phyloP scores from a whole-genome alignment of 2,329 filamentous ascomycete genomes.

The Talaromyces sp. region DNA sequence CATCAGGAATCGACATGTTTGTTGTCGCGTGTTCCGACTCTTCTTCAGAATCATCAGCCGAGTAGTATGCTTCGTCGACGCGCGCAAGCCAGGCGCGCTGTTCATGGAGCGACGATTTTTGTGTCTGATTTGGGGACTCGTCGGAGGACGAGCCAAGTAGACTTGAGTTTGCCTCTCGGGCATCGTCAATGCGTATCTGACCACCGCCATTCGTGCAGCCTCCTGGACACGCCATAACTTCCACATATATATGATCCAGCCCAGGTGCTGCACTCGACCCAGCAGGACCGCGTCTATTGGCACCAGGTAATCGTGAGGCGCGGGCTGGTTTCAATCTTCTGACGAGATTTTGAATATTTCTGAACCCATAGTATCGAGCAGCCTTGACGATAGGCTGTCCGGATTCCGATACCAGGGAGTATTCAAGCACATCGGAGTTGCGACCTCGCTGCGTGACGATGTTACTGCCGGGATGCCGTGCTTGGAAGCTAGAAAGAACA shows the following conservation, averaged over 20 bases:
- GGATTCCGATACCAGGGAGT: conserved; percentile 56
- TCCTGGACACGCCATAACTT: conserved; percentile 99
- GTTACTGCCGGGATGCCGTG: conserved; percentile 64
- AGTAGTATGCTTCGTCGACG: conserved; percentile 89
- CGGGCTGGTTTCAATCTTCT: conserved; percentile 80
- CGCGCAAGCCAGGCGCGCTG: conserved; percentile 80
- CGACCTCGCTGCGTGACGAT: conserved; percentile 71
- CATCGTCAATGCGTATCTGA: conserved; percentile 86
- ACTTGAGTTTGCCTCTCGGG: conserved; percentile 31
- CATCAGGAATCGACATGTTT: conserved; percentile 21
- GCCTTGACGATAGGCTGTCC: conserved; percentile 65
- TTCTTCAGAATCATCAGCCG: conserved; percentile 52
- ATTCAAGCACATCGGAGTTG: conserved; percentile 89
- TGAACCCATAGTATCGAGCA: conserved; percentile 92
- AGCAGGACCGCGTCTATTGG: conserved; percentile 23
- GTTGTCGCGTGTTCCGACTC: conserved; percentile 24
- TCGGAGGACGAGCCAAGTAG: conserved; percentile 9
- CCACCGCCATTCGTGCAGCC: conserved; percentile 97
- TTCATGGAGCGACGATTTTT: conserved; percentile 65
- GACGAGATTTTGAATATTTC: conserved; percentile 97
- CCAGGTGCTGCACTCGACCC: conserved; percentile 20
- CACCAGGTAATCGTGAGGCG: conserved; percentile 71
- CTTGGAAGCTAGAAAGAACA: conserved; percentile 69
- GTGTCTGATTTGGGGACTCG: conserved; percentile 19
- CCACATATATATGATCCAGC: conserved; percentile 82